Percentiles rank a stretch among this genome's conserved stretches.
Evolutionary conservation across 192 early-diverging fungal genomes (phyloP).

Genomic region (Backusella luteola): DNA sequence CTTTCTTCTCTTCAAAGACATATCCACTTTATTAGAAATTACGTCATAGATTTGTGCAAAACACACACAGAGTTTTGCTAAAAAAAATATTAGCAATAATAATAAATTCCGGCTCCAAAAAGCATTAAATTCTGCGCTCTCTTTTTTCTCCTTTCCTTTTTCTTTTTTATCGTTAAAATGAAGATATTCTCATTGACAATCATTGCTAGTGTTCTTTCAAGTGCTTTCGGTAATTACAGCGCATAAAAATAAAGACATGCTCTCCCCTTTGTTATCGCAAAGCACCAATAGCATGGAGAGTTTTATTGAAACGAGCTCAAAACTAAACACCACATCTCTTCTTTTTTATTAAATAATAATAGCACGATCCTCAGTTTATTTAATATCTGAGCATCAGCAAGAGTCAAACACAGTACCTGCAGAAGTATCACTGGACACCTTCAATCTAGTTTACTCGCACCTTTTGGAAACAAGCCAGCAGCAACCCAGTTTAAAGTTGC

Average conservation of each 20-base stretch:
- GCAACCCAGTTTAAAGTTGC: constrained; percentile 11
- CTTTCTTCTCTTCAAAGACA: neutral
- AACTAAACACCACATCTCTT: neutral
- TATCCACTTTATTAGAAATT: neutral
- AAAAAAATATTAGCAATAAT: neutral
- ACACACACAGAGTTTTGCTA: too few relatives aligned
- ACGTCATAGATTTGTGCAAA: neutral
- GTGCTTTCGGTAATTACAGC: constrained; percentile 7
- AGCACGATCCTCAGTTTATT: constrained; percentile 28
- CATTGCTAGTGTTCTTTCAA: neutral
- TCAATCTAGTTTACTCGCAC: constrained; percentile 20
- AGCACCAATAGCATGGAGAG: too few relatives aligned
- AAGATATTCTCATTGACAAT: constrained; percentile 7
- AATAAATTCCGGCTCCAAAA: neutral
- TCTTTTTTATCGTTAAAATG: constrained; percentile 5
- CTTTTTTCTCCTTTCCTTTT: neutral
- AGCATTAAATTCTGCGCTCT: neutral
- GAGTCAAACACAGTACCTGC: constrained; percentile 9
- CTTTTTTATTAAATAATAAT: neutral
- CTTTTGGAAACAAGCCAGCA: constrained; percentile 15
- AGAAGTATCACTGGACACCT: constrained; percentile 18
- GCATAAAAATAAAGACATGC: too few relatives aligned
- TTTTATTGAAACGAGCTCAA: neutral
- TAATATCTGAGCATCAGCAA: constrained; percentile 8
- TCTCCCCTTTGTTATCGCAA: neutral